Evolutionary conservation across 2,329 filamentous ascomycete species (phyloP).

Genomic region (Orbilia blumenaviensis): DNA sequence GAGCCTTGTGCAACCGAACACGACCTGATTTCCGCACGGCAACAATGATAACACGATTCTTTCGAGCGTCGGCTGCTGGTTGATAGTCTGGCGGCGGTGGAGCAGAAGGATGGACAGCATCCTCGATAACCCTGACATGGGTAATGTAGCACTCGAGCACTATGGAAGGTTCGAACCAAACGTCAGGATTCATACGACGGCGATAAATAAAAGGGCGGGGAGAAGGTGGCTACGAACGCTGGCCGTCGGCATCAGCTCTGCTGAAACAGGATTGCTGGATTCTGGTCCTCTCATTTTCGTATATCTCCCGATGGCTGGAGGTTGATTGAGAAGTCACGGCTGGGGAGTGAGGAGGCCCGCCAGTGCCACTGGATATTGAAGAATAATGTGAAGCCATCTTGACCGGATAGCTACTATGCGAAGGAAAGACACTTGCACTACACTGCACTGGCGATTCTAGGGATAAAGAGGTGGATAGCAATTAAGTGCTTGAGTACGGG

Average conservation of each 20-base stretch:
- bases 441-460: background rate
- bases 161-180: constrained; percentile 59
- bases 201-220: background rate
- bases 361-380: constrained; percentile 39
- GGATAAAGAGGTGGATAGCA: background rate
- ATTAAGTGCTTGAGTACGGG: background rate
- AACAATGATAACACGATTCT: constrained; percentile 89
- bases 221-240: constrained; percentile 70
- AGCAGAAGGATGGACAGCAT: constrained; percentile 79
- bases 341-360: constrained; percentile 44
- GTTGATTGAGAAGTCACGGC: constrained; percentile 52
- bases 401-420: background rate
- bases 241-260: constrained; percentile 87
- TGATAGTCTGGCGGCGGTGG: constrained; percentile 83
- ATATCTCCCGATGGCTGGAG: constrained; percentile 67
- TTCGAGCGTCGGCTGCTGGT: constrained; percentile 75
- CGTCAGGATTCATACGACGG: background rate
- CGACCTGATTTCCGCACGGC: constrained; percentile 90
- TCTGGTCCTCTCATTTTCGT: constrained; percentile 94
- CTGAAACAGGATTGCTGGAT: constrained; percentile 95
- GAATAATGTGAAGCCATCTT: constrained; percentile 47
- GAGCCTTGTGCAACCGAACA: constrained; percentile 94
- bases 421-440: too few species aligned
- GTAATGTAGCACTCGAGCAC: constrained; percentile 96
- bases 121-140: constrained; percentile 90